Base-by-base conservation (phyloP, 208 protist species). In the Angomonas deanei region DNA sequence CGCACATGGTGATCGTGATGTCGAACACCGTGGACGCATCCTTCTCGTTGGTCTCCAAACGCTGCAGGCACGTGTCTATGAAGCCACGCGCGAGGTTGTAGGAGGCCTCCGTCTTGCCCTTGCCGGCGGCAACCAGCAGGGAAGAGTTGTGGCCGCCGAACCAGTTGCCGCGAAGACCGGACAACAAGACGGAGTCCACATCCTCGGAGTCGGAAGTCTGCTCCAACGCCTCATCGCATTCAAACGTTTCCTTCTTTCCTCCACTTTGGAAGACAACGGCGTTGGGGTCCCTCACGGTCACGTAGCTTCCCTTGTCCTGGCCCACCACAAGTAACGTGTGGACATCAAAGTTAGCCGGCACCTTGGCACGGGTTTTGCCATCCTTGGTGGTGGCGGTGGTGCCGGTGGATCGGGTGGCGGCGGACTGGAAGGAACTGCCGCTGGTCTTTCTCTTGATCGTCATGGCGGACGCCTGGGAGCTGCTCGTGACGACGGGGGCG, bases 221-320 rank as follows among this genome's bases (percentile, higher is more conserved):
- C 23, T 42, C 34, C 24, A 88, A 54, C 27, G 76, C 80, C 77
- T 92, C 85, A 68, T 92, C 85, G 38, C 64, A 79, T 63, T 82
- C 76, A 74, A 87, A 88, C 6, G 68, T 84, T 52, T 92, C 81
- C 58, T 85, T 81, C 72, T 82, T 84, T 54, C 85, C 85, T 36
- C 56, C 62, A 52, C 83, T 76, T 66, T 80, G 71, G 48, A 73
- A 80, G 17, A 83, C 59, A 2, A 92, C 58, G 0, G 70, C 81
- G 49, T 73, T 76, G 21, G 81, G 71, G 68, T 88, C 74, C 64
- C 75, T 78, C 15, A 88, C 71, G 26, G 61, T 66, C 26, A 61
- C 31, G 3, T 36, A 39, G 36, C 24, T 52, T 13, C 68, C 60
- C 27, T 27, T 49, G 24, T 64, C 73, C 52, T 74, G 70, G 50